phyloP scores from a whole-genome alignment of 352 stramenopile genomes.

The Phytophthora cryptogea region DNA sequence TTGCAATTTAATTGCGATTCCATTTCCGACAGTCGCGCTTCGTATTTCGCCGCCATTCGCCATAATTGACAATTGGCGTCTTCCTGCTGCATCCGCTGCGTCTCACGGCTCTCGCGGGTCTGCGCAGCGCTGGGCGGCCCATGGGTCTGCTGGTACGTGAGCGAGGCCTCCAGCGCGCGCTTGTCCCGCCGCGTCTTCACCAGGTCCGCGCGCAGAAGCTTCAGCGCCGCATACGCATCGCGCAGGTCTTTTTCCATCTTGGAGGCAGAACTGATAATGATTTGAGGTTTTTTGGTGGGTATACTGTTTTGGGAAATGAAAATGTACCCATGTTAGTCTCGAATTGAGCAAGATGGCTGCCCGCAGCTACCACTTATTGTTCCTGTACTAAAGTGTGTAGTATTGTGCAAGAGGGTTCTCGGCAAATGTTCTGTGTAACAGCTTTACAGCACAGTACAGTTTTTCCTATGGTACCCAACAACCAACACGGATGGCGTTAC shows the following conservation, averaged over 20 bases:
- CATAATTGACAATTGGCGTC: conserved; percentile 25
- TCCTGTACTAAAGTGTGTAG: too few relatives aligned
- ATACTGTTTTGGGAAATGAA: too few relatives aligned
- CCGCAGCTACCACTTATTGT: too few relatives aligned
- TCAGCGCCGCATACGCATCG: conserved; percentile 51
- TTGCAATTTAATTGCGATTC: conserved; percentile 12
- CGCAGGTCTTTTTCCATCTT: conserved; percentile 58
- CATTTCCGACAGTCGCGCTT: conserved; percentile 20
- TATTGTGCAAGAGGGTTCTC: too few relatives aligned
- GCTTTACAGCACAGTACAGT: too few relatives aligned
- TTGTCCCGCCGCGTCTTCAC: conserved; percentile 42
- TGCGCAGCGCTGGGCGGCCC: conserved; percentile 19
- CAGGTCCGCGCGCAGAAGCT: conserved; percentile 50
- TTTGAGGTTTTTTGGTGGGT: neutral
- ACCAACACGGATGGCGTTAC: too few relatives aligned
- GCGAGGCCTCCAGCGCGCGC: conserved; percentile 31
- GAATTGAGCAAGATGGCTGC: too few relatives aligned
- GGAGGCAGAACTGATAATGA: conserved; percentile 17
- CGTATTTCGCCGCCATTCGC: conserved; percentile 14
- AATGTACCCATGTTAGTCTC: too few relatives aligned
- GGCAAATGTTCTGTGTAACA: too few relatives aligned
- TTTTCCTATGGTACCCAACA: too few relatives aligned
- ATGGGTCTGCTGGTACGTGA: conserved; percentile 24
- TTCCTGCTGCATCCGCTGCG: conserved; percentile 38
- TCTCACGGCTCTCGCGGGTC: conserved; percentile 24